A percentile compares a stretch with the other conserved stretches of the same genome.
phyloP scores from a whole-genome alignment of 495 filamentous ascomycete genomes.

The Daldinia decipiens region DNA sequence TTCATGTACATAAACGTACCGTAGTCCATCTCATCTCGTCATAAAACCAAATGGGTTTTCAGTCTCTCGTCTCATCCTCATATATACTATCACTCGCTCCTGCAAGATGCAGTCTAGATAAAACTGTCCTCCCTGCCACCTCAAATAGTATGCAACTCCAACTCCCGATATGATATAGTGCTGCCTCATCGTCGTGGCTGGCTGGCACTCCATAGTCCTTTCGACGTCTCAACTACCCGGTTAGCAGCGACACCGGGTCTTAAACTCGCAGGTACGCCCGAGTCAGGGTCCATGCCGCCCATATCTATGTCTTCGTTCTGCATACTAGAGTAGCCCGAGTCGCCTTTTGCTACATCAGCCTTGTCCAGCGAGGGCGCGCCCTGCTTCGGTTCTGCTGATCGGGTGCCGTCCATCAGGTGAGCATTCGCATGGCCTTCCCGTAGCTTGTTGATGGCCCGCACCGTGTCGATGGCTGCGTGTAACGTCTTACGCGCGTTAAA shows the following conservation, averaged over 20 bases:
- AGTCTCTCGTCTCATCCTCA: conserved; percentile 2
- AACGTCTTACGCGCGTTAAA: conserved; percentile 95
- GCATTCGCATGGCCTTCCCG: conserved; percentile 73
- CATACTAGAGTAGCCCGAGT: conserved; percentile 56
- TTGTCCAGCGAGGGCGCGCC: conserved; percentile 42
- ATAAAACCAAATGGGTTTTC: conserved; percentile 11
- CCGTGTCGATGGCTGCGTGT: conserved; percentile 96
- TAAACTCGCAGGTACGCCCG: conserved; percentile 46
- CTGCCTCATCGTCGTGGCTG: conserved; percentile 41
- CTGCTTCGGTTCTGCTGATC: conserved; percentile 51
- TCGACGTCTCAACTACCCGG: conserved; percentile 49
- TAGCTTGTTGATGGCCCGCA: conserved; percentile 97
- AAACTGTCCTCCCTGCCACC: not conserved
- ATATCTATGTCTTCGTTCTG: conserved; percentile 52
- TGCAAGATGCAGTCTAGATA: conserved; percentile 37
- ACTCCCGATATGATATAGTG: not conserved
- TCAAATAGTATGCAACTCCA: not conserved
- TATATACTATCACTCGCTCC: conserved; percentile 19
- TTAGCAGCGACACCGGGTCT: conserved; percentile 49
- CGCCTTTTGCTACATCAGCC: conserved; percentile 48
- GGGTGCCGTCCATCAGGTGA: conserved; percentile 75
- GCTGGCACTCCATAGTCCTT: conserved; percentile 51
- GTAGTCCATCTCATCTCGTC: conserved; percentile 25
- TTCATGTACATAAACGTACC: conserved; percentile 10
- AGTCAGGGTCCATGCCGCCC: conserved; percentile 47